These are phyloP conservation scores for Collybia nuda DNA, from an alignment of 768 basidiomycete genomes.

Conservation along the genomic window DNA sequence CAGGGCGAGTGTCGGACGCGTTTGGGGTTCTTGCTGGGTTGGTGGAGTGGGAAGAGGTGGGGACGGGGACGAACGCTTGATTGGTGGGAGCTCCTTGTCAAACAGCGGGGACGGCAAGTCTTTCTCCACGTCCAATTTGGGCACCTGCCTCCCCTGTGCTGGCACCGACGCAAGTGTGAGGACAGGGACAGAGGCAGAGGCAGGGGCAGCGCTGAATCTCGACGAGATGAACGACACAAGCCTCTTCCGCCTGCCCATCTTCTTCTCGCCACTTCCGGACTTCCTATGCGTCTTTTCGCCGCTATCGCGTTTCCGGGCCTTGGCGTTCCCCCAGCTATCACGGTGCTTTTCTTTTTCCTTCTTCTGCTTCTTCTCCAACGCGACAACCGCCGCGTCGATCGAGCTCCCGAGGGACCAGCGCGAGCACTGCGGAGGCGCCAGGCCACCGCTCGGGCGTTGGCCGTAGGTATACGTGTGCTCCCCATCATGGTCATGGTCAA, in stretches of 20 bases:
- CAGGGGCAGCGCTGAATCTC: not conserved
- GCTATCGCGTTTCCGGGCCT: not conserved
- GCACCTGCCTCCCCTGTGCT: too few relatives aligned
- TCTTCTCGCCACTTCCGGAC: not conserved
- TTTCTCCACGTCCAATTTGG: too few relatives aligned
- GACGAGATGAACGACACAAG: conserved; percentile 4
- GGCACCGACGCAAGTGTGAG: not conserved
- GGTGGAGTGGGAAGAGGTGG: not conserved
- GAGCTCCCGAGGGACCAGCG: conserved; percentile 1
- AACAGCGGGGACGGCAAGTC: too few relatives aligned
- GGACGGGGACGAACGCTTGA: not conserved
- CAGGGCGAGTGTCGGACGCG: too few relatives aligned
- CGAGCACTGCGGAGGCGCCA: not conserved
- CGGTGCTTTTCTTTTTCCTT: not conserved
- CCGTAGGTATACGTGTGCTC: not conserved
- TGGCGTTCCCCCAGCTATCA: not conserved
- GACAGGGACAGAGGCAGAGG: not conserved
- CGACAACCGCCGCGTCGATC: not conserved
- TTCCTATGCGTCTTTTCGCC: not conserved
- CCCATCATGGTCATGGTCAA: not conserved
- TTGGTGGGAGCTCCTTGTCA: too few relatives aligned
- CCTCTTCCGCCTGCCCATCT: conserved; percentile 5
- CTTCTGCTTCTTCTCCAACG: not conserved
- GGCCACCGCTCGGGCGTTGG: not conserved
- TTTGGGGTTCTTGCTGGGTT: too few relatives aligned